These are phyloP conservation scores for Elsinoe australis DNA, from an alignment of 2,329 filamentous ascomycete genomes.

Conservation along the genomic window DNA sequence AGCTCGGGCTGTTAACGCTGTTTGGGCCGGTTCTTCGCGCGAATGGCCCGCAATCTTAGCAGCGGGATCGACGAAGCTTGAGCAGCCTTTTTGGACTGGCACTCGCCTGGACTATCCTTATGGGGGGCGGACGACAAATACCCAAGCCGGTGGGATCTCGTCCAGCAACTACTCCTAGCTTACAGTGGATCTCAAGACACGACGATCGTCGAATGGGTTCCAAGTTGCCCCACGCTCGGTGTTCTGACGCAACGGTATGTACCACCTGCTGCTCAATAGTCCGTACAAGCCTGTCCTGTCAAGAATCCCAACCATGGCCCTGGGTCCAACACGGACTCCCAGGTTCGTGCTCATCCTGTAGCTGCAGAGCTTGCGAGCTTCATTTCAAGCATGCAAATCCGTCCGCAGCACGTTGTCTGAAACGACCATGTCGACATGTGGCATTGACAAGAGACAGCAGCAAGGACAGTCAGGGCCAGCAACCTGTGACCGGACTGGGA, in stretches of 20 bases:
- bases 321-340: constrained; percentile 1
- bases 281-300: constrained; percentile 8
- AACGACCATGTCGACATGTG: constrained; percentile 2
- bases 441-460: not conserved
- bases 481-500: no score
- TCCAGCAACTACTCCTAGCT: no score
- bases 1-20: constrained; percentile 11
- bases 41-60: constrained; percentile 6
- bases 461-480: no score
- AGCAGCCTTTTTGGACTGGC: not conserved
- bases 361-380: constrained; percentile 6
- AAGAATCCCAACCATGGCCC: constrained; percentile 8
- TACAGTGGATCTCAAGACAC: no score
- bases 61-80: constrained; percentile 8
- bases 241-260: constrained; percentile 1
- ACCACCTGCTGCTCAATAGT: constrained; percentile 12
- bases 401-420: not conserved
- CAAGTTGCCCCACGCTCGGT: constrained; percentile 5
- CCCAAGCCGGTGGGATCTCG: no score
- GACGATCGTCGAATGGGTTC: not conserved
- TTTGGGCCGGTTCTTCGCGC: not conserved
- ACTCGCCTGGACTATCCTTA: constrained; percentile 11
- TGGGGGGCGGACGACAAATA: no score
- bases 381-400: not conserved
- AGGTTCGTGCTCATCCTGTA: not conserved